These are phyloP conservation scores for Carex littledalei DNA, from an alignment of 176 grass and related monocot species.

Conservation along the genomic window DNA sequence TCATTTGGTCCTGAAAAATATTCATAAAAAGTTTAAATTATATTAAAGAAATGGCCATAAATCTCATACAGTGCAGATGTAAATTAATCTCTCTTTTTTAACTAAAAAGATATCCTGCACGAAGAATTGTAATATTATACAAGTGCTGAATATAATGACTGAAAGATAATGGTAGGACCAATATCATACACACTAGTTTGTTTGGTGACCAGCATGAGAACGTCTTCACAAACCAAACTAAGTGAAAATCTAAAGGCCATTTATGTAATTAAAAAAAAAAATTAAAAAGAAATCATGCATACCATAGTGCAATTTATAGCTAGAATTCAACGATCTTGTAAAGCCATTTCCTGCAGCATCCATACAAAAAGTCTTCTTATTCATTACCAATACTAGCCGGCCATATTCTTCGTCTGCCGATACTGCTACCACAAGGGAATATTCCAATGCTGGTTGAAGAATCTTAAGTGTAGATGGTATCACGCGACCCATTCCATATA, in stretches of 20 bases:
- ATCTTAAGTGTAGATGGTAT: conserved; percentile 62
- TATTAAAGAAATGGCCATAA: background rate
- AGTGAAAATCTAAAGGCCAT: background rate
- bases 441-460: conserved; percentile 40
- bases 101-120: background rate
- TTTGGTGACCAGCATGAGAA: background rate
- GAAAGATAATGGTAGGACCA: background rate
- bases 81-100: background rate
- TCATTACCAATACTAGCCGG: conserved; percentile 70
- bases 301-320: conserved; percentile 73
- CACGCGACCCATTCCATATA: conserved; percentile 59
- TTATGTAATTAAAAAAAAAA: background rate
- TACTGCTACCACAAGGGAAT: conserved; percentile 43
- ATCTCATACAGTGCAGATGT: background rate
- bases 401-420: conserved; percentile 48
- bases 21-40: background rate
- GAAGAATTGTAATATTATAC: background rate
- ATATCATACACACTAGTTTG: background rate
- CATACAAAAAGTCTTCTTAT: conserved; percentile 51
- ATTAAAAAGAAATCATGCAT: background rate
- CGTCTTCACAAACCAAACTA: background rate
- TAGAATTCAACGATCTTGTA: conserved; percentile 66
- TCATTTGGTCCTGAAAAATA: background rate
- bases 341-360: conserved; percentile 73
- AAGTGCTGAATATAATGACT: background rate